Evolutionary conservation across 2,329 filamentous ascomycete species (phyloP), one percentile per base, ranked within the genome.

Genomic region (Byssochlamys sp.): DNA sequence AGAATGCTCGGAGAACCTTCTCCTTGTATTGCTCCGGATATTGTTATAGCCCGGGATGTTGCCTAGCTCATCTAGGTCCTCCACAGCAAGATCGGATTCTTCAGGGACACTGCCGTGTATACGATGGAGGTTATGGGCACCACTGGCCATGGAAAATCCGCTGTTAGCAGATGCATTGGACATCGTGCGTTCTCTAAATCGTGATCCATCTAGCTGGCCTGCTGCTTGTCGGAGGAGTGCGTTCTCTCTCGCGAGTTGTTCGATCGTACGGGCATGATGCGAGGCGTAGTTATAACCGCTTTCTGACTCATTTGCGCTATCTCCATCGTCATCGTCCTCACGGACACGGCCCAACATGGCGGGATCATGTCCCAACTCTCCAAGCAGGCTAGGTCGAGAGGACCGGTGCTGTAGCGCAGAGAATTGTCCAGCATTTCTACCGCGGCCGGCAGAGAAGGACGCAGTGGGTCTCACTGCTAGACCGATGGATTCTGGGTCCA

Each of bases 351-450:
- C 77, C 4, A 80, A 70, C 50, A 73, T 73, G 11, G 72, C 73
- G 26, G 75, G 67, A 59, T 80, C 78, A 57, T 77, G 74, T 1
- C 74, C 73, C 10, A 77, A 60, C 54, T 77, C 77, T 11, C 75
- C 75, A 7, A 79, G 68, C 39, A 79, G 66, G 57, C 75, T 78
- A 45, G 76, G 75, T 27, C 78, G 84, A 12, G 91, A 95, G 3
- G 89, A 88, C 35, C 90, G 84, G 69, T 94, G 88, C 65, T 92
- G 89, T 31, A 95, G 78, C 58, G 83, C 86, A 28, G 87, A 81
- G 61, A 87, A 84, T 25, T 81, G 80, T n/a, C 67, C 69, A 19
- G 69, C 71, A 52, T 68, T 69, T 12, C 77, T 69, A 55, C 67
- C 63, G 26, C 76, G 74, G 51, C 63, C 65, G 48, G 66, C 63